Conservation (phyloP, 805 yeast species). For the Candida hispaniensis region DNA sequence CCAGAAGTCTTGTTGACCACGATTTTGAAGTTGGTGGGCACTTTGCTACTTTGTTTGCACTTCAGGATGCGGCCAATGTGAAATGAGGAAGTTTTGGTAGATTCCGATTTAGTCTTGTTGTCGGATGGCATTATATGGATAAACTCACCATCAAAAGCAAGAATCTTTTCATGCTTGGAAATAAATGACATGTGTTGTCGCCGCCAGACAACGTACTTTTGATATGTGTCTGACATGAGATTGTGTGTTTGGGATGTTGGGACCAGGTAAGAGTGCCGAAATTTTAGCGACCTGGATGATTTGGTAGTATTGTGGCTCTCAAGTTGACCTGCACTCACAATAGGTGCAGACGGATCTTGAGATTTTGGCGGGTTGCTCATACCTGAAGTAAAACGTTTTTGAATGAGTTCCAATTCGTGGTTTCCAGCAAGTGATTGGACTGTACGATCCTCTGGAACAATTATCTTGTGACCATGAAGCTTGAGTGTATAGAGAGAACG, state of each 20-base stretch:
- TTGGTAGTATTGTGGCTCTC: no score
- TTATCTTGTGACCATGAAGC: constrained; percentile 24
- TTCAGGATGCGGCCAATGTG: constrained; percentile 68
- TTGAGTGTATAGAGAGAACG: constrained; percentile 27
- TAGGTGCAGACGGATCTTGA: constrained; percentile 26
- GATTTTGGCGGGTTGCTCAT: constrained; percentile 24
- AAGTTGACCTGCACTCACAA: constrained; percentile 16
- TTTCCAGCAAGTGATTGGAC: constrained; percentile 36
- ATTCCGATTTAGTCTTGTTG: constrained; percentile 60
- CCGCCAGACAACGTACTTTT: constrained; percentile 80
- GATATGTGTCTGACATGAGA: constrained; percentile 44
- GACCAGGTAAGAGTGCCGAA: constrained; percentile 2
- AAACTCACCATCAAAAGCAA: constrained; percentile 91
- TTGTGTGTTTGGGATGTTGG: constrained; percentile 9
- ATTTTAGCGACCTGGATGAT: constrained; percentile 9
- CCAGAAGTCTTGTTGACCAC: constrained; percentile 59
- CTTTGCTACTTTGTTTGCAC: constrained; percentile 65
- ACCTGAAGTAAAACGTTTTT: constrained; percentile 35
- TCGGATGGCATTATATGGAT: constrained; percentile 80
- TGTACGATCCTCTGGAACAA: constrained; percentile 21
- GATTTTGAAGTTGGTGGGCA: constrained; percentile 71
- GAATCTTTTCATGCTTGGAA: constrained; percentile 66
- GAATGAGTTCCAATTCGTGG: constrained; percentile 34
- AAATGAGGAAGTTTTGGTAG: constrained; percentile 73
- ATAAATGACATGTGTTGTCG: constrained; percentile 78